phyloP scores from a whole-genome alignment of 1,284 basidiomycete genomes.

The Puccinia horiana region DNA sequence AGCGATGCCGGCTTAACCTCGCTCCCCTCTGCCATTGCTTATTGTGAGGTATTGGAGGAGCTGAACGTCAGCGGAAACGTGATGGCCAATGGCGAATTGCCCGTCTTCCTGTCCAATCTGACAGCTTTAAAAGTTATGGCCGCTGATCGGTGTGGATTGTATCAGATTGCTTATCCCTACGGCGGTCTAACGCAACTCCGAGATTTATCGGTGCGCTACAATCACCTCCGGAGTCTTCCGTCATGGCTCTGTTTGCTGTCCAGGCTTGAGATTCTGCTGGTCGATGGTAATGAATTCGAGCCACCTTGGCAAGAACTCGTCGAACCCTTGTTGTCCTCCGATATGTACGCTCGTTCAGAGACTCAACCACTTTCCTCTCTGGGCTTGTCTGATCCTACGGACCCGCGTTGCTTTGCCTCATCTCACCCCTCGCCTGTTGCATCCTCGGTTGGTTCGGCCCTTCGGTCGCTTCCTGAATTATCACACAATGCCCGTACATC shows the following conservation, averaged over 20 bases:
- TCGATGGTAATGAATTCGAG: slow-evolving; percentile 91
- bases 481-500: background rate
- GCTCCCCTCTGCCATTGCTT: slow-evolving; percentile 74
- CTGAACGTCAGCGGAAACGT: slow-evolving; percentile 90
- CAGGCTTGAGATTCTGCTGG: slow-evolving; percentile 76
- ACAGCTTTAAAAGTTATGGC: slow-evolving; percentile 79
- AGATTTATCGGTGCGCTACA: slow-evolving; percentile 65
- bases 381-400: background rate
- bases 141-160: slow-evolving; percentile 80
- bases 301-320: slow-evolving; percentile 86
- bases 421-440: background rate
- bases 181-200: slow-evolving; percentile 60
- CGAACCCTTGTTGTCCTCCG: slow-evolving; percentile 64
- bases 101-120: slow-evolving; percentile 76
- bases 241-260: slow-evolving; percentile 84
- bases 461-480: slow-evolving; percentile 3
- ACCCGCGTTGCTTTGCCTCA: slow-evolving; percentile 2
- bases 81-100: slow-evolving; percentile 69
- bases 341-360: background rate
- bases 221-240: slow-evolving; percentile 84
- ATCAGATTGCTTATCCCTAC: slow-evolving; percentile 65
- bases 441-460: slow-evolving; percentile 11
- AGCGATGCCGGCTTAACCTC: slow-evolving; percentile 74
- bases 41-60: slow-evolving; percentile 82
- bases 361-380: background rate